Evolutionary conservation across 2,329 filamentous ascomycete species (phyloP), one percentile per base, ranked within the genome.

Genomic region (Helotiales sp.): DNA sequence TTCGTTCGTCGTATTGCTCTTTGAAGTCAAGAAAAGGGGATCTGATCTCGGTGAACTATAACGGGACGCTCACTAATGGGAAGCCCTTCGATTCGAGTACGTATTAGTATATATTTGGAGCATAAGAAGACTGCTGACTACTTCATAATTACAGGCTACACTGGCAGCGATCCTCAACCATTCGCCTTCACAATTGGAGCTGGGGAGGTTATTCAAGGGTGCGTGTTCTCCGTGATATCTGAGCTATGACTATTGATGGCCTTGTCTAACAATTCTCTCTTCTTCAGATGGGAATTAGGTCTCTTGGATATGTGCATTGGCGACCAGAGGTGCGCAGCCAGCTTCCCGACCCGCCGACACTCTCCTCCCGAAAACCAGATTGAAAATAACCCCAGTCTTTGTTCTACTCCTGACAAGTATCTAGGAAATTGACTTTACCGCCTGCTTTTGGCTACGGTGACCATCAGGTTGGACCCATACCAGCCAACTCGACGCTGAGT

Each of bases 401-500:
- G 40, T 43, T 10, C 40, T n/a, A 30, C 20, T 8, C 15, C 61
- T 64, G n/a, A 64, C 20, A 47, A 13, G 0, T 3, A 2, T 11
- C 24, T 20, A 65, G 54, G 37, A 61, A 65, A 24, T 60, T 65
- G 37, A 61, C 34, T 40, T 24, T 65, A 10, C 57, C 47, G 8
- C 63, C 63, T 32, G 49, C 57, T 0, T 61, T 26, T 45, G 63
- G 30, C 1, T 65, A 65, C 58, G 63, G 63, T 2, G 54, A 65
- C 22, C 63, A 50, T 10, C 22, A 49, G 15, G 63, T 65, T 22
- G 63, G 63, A 26, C 47, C 58, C n/a, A 65, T 65, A 24, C 63
- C 57, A n/a, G 57, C 63, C 6, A 65, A 65, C 50, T 65, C 63
- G 45, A 65, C 63, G 3, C 26, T 65, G 11, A 60, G 63, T 65